Percentiles rank a stretch among this genome's conserved stretches.
Conservation (phyloP, 371 early-diverging fungal species). For the Rhizopus sp. region DNA sequence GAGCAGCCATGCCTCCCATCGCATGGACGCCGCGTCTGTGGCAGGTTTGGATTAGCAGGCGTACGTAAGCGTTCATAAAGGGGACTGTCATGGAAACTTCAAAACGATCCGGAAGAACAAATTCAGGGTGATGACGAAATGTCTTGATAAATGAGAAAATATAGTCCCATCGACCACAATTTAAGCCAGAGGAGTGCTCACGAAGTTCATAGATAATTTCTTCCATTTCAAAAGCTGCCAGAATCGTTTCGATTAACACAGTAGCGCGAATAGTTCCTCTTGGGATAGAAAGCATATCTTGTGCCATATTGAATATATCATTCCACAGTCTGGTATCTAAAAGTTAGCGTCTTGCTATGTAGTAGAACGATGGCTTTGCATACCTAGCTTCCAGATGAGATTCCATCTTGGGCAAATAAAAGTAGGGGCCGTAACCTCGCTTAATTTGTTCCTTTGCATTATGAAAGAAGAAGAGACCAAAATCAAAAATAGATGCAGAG, state of each 20-base stretch:
- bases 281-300: conserved; percentile 86
- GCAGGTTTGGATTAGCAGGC: conserved; percentile 94
- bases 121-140: conserved; percentile 83
- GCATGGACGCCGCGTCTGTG: conserved; percentile 97
- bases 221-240: conserved; percentile 97
- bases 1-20: conserved; percentile 99
- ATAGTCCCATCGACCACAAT: conserved; percentile 99
- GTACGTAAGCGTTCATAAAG: conserved; percentile 93
- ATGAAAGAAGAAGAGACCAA: conserved; percentile 96
- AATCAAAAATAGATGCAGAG: conserved; percentile 94
- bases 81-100: conserved; percentile 93
- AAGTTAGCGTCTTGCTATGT: neutral
- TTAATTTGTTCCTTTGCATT: conserved; percentile 82
- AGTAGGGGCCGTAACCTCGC: conserved; percentile 94
- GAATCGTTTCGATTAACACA: conserved; percentile 96
- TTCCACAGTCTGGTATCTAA: conserved; percentile 80
- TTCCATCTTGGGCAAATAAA: conserved; percentile 97
- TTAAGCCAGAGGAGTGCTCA: conserved; percentile 94
- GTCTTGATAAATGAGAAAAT: conserved; percentile 97
- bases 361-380: neutral
- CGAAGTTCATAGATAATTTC: conserved; percentile 97
- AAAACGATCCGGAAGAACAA: conserved; percentile 87
- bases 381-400: conserved; percentile 88
- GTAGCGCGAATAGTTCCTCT: conserved; percentile 96
- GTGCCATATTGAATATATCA: conserved; percentile 91